These are phyloP conservation scores for Hypoxylon sp. DNA, from an alignment of 2,329 filamentous ascomycete species.

Conservation along the genomic window DNA sequence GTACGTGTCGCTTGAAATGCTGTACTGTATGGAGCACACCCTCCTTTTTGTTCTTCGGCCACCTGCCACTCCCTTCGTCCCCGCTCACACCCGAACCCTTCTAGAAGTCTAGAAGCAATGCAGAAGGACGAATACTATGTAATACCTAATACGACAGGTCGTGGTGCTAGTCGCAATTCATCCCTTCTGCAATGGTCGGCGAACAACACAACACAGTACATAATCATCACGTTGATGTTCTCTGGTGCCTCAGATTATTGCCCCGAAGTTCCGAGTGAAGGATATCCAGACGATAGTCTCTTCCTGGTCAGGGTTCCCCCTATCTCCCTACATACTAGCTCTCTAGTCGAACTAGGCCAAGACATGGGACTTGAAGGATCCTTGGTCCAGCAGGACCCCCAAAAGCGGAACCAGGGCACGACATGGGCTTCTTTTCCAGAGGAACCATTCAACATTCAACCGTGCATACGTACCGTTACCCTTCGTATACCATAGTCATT, in stretches of 20 bases:
- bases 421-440: constrained; percentile 33
- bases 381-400: constrained; percentile 41
- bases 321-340: constrained; percentile 29
- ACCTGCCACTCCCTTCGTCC: constrained; percentile 29
- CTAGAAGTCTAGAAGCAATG: constrained; percentile 38
- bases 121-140: constrained; percentile 23
- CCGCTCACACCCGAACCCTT: constrained; percentile 38
- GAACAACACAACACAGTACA: background rate
- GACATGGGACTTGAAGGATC: constrained; percentile 43
- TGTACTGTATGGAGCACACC: constrained; percentile 15
- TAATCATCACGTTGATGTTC: background rate
- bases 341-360: constrained; percentile 40
- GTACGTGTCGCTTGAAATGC: constrained; percentile 4
- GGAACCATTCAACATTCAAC: constrained; percentile 2
- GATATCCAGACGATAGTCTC: constrained; percentile 20
- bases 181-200: constrained; percentile 14
- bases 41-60: constrained; percentile 20
- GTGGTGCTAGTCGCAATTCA: constrained; percentile 10
- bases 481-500: constrained; percentile 26
- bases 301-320: constrained; percentile 31
- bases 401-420: constrained; percentile 40
- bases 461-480: constrained; percentile 20
- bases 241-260: constrained; percentile 22
- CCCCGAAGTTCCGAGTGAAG: constrained; percentile 36
- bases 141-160: constrained; percentile 16